Evolutionary conservation across 139 green algal species (phyloP), one percentile per base, ranked within the genome.

Genomic region (Mychonastes homosphaera): DNA sequence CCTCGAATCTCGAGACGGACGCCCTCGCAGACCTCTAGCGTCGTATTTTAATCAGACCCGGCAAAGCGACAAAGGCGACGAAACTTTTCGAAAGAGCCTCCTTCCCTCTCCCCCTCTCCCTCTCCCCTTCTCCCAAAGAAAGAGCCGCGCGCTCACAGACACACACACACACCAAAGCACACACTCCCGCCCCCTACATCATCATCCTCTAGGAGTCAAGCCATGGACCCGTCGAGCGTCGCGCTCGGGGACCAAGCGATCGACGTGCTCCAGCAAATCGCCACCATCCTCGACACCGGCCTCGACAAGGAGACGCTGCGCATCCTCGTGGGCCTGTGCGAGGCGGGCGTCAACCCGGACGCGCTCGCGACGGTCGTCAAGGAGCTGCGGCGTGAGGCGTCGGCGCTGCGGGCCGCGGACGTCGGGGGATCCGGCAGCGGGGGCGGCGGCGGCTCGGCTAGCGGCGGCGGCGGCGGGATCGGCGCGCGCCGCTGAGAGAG

Each of bases 301-400:
- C 67, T 92, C 15, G 78, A 88, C 56, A 80, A 77, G 51, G 75
- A 90, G 34, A 76, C 72, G 2, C 53, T 91, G 3, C 65, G 63
- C n/a, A 82, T 92, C 2, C 58, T 87, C 16, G 70, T 89, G 1
- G 80, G 70, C 15, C 63, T 94, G 2, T 39, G 82, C 3, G 82
- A 94, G 53, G 71, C 59, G 15, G 85, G 85, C 2, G 79, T 89
- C 0, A 92, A 92, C 49, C 85, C 85, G 18, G 83, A 92, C 63
- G 84, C 84, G 0, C 67, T 92, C 19, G 84, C 83, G 28, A 67
- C 71, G 3, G 73, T 87, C 6, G 77, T 92, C 3, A 73, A 68
- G 35, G 76, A 86, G 38, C 63, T 92, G 6, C 69, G 77, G 8
- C 53, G 74, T 3, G 73, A 87, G 48, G 82, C 75, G 34, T 70